Evolutionary conservation across 768 basidiomycete genomes (phyloP), one percentile per base, ranked within the genome.

Genomic region (Calocera cornea): DNA sequence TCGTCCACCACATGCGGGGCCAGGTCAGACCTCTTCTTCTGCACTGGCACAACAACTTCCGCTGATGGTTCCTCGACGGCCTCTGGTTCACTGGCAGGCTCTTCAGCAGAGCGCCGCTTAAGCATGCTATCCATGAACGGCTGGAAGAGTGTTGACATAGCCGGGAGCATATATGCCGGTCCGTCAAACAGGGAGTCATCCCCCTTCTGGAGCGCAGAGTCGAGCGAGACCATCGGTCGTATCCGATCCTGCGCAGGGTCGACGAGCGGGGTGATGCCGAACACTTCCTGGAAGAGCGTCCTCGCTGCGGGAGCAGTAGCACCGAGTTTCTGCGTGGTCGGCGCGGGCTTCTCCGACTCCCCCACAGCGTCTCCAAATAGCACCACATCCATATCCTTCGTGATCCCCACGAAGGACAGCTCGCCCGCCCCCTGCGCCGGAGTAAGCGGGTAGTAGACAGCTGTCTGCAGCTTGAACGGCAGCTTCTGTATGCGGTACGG

Each of bases 241-340:
- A 72, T 67, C 68, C 41, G 70, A 66, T 41, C 74, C 72, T 5
- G 8, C 19, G 75, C 69, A 36, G 73, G 69, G 34, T 78, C 74
- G 5, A 72, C 71, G 71, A 93, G 85, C 1, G 88, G 88, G 49
- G 90, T 84, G 68, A 83, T 79, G 41, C 94, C 94, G 73, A 95
- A 97, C 73, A 95, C 90, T 73, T 95, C 92, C 75, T 92, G 88
- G 78, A 95, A 92, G 7, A 97, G 79, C 8, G 90, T 88, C 68
- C 81, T 79, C 69, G 73, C 79, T 27, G 75, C 74, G 70, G 80
- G 71, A 73, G 31, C 73, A 40, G 68, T 41, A 11, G 73, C 68
- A 24, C 72, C 73, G 68, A 73, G 67, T 81, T 77, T 41, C 75
- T 80, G 38, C 74, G 79, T 22, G 82, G 77, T 16, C 77, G 75